Base-by-base conservation (phyloP, 306 rosid genomes). In the Begonia fuchsioides region DNA sequence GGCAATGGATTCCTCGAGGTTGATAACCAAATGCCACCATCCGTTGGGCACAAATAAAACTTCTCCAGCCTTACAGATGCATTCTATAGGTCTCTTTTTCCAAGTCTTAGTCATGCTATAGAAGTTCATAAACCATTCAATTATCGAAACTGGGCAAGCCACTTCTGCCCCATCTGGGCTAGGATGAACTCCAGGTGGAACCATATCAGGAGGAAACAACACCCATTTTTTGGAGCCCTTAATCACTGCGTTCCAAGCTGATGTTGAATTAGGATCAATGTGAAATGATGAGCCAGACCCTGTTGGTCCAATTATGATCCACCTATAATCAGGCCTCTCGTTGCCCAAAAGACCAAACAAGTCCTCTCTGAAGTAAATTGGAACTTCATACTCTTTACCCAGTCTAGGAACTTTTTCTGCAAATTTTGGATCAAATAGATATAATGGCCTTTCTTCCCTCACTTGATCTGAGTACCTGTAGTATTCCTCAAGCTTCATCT, bases 1-100 rank as follows among this genome's bases (percentile, higher is more conserved):
- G 68, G 93, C 95, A 53, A 81, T 67, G 41, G 97, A 90, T 53
- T 90, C 95, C 72, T 84, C 95, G 44, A 90, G 61, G 77, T 90
- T 90, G 68, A 84, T 74, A 70, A 90, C 97, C 77, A 90, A 74
- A 76, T 90, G 95, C 97, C 95, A 90, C 97, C 97, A 90, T 50
- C 97, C 97, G 50, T 63, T 77, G 14, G 95, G 95, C 66, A 81
- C 97, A 73, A 84, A 90, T 57, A 90, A 59, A 49, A 90, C 77
- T 39, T 84, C 97, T 51, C 97, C 97, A 14, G 95, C 85, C 62
- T 75, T 79, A 53, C 95, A 84, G 18, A 90, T 58, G 49, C 95
- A 81, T 67, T 90, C 97, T 49, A 84, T 60, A 44, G 95, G 97
- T 40, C 63, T 84, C 79, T 64, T 90, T 61, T 70, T 73, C 93